phyloP scores from a whole-genome alignment of 2,329 filamentous ascomycete genomes.

The Pseudogymnoascus verrucosus region DNA sequence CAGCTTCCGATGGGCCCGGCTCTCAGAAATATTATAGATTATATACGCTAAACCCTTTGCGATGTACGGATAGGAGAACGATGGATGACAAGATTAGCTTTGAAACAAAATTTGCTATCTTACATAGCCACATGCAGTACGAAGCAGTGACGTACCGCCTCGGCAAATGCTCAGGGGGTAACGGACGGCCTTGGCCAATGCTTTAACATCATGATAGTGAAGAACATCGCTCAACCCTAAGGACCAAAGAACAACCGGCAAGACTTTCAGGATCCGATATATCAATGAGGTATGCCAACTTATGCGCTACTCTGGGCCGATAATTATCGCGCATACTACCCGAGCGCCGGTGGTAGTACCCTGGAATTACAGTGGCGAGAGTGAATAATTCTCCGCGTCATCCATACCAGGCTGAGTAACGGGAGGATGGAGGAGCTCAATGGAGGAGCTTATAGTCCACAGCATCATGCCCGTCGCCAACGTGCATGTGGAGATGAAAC shows the following conservation, averaged over 20 bases:
- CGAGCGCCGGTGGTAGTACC: not conserved
- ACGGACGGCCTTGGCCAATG: not conserved
- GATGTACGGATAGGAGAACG: not conserved
- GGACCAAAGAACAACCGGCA: not conserved
- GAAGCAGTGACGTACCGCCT: not conserved
- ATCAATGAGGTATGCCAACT: not conserved
- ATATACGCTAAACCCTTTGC: constrained; percentile 2
- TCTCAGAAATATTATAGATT: not conserved
- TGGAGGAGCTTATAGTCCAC: not conserved
- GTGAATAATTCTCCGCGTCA: not conserved
- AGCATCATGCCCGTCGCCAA: not conserved
- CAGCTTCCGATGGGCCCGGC: not conserved
- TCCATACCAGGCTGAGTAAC: not conserved
- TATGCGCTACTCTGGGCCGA: not conserved
- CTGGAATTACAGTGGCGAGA: not conserved
- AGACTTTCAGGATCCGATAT: not conserved
- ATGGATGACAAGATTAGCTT: not conserved
- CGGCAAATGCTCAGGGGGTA: not conserved
- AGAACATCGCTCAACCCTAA: not conserved
- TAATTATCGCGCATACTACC: not conserved
- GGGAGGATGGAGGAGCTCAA: not conserved
- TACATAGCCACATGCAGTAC: not conserved
- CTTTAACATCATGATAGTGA: not conserved
- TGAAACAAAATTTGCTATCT: not conserved
- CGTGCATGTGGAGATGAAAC: not conserved